phyloP scores from a whole-genome alignment of 1,139 yeast genomes.

The Zygoascus hellenicus region DNA sequence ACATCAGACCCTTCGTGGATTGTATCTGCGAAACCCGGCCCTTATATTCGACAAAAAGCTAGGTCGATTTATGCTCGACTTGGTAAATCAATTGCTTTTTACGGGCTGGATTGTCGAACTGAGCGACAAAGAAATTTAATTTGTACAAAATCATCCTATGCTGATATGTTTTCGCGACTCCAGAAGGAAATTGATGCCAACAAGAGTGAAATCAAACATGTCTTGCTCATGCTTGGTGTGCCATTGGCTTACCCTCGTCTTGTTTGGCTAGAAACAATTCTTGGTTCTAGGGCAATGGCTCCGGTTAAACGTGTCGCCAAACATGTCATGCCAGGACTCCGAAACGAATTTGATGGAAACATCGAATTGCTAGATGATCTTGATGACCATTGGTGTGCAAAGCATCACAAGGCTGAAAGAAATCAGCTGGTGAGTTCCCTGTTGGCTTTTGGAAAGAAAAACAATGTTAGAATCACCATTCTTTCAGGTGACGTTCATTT shows the following conservation, averaged over 20 bases:
- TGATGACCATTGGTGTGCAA: slow-evolving; percentile 95
- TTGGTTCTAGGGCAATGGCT: slow-evolving; percentile 48
- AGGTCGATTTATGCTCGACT: slow-evolving; percentile 67
- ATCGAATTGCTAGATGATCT: slow-evolving; percentile 87
- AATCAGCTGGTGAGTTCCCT: slow-evolving; percentile 53
- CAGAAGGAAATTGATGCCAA: slow-evolving; percentile 45
- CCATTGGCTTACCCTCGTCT: slow-evolving; percentile 92
- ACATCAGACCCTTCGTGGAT: slow-evolving; percentile 35
- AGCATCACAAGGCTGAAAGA: slow-evolving; percentile 73
- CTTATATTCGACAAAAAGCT: slow-evolving; percentile 56
- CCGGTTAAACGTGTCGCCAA: slow-evolving; percentile 68
- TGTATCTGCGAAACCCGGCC: slow-evolving; percentile 43
- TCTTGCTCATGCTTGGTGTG: slow-evolving; percentile 81
- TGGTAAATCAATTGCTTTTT: slow-evolving; percentile 64
- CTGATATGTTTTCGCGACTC: slow-evolving; percentile 54
- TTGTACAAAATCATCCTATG: slow-evolving; percentile 52
- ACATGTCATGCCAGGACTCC: slow-evolving; percentile 54
- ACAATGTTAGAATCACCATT: slow-evolving; percentile 71
- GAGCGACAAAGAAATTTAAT: slow-evolving; percentile 67
- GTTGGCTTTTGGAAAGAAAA: slow-evolving; percentile 55
- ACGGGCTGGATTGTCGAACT: slow-evolving; percentile 89
- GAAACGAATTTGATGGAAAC: slow-evolving; percentile 87
- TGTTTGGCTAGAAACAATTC: slow-evolving; percentile 78
- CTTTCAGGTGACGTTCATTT: slow-evolving; percentile 92
- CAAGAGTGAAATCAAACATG: slow-evolving; percentile 60